Percentiles rank a stretch among this genome's conserved stretches.
These are phyloP conservation scores for Dioscorea cayenensis DNA, from an alignment of 116 monocot species.

Conservation along the genomic window DNA sequence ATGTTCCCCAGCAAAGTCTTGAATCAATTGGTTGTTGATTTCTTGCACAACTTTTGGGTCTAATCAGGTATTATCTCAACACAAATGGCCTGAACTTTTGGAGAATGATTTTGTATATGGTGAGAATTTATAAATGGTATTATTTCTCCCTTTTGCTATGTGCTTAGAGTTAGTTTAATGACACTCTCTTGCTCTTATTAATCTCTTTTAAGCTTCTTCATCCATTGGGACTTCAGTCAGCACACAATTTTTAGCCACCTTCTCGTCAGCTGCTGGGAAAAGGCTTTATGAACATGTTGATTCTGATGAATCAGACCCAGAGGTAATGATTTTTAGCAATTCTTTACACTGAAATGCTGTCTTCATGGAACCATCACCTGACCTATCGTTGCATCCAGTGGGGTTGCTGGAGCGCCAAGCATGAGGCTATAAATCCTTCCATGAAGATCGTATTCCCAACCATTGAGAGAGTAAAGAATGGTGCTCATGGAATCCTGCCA, in stretches of 20 bases:
- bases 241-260: conserved; percentile 63
- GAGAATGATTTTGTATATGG: conserved; percentile 90
- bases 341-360: neutral
- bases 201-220: conserved; percentile 45
- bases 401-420: conserved; percentile 69
- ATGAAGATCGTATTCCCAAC: conserved; percentile 75
- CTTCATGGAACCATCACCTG: neutral
- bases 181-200: neutral
- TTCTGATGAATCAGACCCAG: conserved; percentile 89
- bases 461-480: conserved; percentile 62
- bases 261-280: conserved; percentile 77
- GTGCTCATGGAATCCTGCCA: conserved; percentile 31
- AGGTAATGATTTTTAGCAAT: conserved; percentile 24
- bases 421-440: conserved; percentile 54
- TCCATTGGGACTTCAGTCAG: conserved; percentile 74
- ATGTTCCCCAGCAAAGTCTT: neutral
- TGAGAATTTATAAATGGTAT: conserved; percentile 15
- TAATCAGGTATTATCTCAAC: conserved; percentile 39
- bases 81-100: conserved; percentile 68
- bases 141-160: neutral
- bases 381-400: conserved; percentile 23
- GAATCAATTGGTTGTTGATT: neutral
- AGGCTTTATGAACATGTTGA: conserved; percentile 46
- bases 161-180: neutral
- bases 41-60: conserved; percentile 1